Evolutionary conservation across 331 rosid species (phyloP).

Genomic region (Spiraea crenata): DNA sequence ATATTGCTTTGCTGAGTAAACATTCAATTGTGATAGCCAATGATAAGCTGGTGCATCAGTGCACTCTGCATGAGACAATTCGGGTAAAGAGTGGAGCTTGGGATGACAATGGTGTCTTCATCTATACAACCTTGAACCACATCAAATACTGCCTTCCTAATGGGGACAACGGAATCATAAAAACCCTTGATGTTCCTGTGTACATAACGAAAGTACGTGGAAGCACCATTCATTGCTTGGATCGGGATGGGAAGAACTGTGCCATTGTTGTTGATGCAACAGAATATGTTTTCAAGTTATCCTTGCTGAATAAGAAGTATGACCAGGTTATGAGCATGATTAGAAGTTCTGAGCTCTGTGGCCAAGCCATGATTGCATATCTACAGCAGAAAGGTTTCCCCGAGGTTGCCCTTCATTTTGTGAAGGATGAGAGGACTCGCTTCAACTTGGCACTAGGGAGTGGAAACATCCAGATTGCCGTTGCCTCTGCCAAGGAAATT

Average conservation of each 20-base stretch:
- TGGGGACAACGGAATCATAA: slow-evolving; percentile 29
- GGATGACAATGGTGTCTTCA: slow-evolving; percentile 30
- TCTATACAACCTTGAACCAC: slow-evolving; percentile 27
- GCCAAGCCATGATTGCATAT: slow-evolving; percentile 29
- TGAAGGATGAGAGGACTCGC: slow-evolving; percentile 28
- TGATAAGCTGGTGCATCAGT: slow-evolving; percentile 27
- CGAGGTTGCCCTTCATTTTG: slow-evolving; percentile 30
- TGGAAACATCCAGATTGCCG: slow-evolving; percentile 29
- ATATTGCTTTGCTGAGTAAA: slow-evolving; percentile 22
- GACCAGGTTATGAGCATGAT: slow-evolving; percentile 28
- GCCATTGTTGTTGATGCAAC: slow-evolving; percentile 23
- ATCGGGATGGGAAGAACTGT: slow-evolving; percentile 26
- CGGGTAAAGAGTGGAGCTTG: slow-evolving; percentile 33
- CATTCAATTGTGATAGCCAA: slow-evolving; percentile 23
- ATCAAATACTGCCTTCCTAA: slow-evolving; percentile 31
- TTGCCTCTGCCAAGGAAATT: slow-evolving; percentile 32
- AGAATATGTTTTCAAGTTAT: slow-evolving; percentile 23
- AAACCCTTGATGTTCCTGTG: slow-evolving; percentile 19
- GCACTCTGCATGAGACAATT: slow-evolving; percentile 25
- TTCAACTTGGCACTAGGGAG: slow-evolving; percentile 30
- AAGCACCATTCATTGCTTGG: slow-evolving; percentile 24
- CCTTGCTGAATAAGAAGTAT: slow-evolving; percentile 22
- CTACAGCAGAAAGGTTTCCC: slow-evolving; percentile 29
- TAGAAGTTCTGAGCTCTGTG: slow-evolving; percentile 25
- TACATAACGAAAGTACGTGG: slow-evolving; percentile 19